Conservation (phyloP, 2,329 filamentous ascomycete species). For the Cordyceps tenuipes region DNA sequence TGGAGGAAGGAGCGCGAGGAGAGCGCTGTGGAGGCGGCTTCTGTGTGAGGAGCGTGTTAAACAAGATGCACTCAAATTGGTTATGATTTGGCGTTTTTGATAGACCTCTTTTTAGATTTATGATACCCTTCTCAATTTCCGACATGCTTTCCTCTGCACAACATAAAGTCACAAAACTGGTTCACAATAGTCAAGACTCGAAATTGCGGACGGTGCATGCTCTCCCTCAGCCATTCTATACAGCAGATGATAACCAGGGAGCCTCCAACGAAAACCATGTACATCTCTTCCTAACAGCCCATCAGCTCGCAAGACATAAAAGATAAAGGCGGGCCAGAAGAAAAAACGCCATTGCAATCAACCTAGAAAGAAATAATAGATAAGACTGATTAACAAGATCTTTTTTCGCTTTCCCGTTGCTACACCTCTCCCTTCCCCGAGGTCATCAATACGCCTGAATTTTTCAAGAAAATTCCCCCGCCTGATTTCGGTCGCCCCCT, state of each 20-base stretch:
- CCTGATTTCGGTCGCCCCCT: neutral
- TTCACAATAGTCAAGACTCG: neutral
- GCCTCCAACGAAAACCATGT: neutral
- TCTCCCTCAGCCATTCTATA: neutral
- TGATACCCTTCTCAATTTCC: slow-evolving; percentile 12
- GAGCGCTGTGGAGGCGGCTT: neutral
- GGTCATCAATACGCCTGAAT: slow-evolving; percentile 4
- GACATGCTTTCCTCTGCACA: neutral
- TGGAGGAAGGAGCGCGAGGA: slow-evolving; percentile 31
- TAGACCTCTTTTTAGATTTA: neutral
- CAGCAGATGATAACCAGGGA: neutral
- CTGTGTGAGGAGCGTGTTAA: neutral
- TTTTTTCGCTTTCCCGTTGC: neutral
- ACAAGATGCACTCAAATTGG: neutral
- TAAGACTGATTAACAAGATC: neutral
- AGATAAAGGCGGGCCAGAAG: neutral
- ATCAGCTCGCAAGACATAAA: neutral
- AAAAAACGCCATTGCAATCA: neutral
- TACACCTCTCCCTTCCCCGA: neutral
- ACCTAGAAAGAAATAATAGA: neutral
- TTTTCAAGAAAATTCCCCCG: neutral
- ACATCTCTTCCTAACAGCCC: neutral
- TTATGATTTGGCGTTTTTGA: slow-evolving; percentile 4
- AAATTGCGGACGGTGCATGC: neutral
- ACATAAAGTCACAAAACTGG: neutral